phyloP scores from a whole-genome alignment of 805 yeast genomes.

The Yarrowia yakushimensis region DNA sequence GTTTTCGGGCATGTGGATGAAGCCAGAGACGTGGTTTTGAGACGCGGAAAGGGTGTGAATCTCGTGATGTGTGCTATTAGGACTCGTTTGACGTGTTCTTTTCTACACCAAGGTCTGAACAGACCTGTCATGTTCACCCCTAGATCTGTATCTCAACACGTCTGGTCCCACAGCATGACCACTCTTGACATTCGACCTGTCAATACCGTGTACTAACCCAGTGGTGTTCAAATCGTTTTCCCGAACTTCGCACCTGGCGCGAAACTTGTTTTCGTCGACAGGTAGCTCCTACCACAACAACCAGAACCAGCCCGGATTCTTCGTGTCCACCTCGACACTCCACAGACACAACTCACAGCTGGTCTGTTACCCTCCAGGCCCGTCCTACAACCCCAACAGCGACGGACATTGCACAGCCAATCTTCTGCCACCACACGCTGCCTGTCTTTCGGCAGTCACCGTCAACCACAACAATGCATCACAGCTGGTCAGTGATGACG shows the following conservation, averaged over 20 bases:
- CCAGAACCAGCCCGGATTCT: conserved; percentile 39
- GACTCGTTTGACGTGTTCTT: background rate
- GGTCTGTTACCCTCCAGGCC: conserved; percentile 26
- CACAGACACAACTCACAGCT: conserved; percentile 41
- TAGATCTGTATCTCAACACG: too few species aligned
- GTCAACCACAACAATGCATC: conserved; percentile 13
- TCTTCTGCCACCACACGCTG: background rate
- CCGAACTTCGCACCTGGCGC: conserved; percentile 40
- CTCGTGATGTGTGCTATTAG: background rate
- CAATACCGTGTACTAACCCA: background rate
- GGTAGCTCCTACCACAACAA: conserved; percentile 20
- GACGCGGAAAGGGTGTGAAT: background rate
- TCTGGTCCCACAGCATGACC: too few species aligned
- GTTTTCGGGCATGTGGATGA: background rate
- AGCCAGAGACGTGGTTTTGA: background rate
- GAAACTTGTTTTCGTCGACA: conserved; percentile 39
- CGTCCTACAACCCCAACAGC: conserved; percentile 8
- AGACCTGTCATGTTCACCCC: too few species aligned
- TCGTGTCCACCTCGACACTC: conserved; percentile 42
- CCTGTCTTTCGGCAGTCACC: conserved; percentile 10
- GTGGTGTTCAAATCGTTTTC: conserved; percentile 42
- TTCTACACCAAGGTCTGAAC: too few species aligned
- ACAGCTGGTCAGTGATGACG: conserved; percentile 11
- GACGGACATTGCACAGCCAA: background rate
- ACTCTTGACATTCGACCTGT: too few species aligned